Base-by-base conservation (phyloP, 2,329 filamentous ascomycete genomes). In the Fusarium redolens region DNA sequence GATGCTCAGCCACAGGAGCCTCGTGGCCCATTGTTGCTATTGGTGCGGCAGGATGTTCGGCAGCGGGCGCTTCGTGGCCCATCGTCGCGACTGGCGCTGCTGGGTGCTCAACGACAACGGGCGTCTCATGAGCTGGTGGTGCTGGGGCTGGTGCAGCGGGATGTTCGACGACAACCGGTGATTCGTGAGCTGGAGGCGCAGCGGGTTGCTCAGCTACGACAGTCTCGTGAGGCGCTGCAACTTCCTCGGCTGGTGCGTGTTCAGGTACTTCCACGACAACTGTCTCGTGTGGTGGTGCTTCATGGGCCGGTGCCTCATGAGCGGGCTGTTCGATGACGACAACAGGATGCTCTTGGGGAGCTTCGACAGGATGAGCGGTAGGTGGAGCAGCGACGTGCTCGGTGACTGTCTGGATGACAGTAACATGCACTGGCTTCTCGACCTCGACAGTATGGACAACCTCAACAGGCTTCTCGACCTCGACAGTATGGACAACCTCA, bases 401-500 rank as follows among this genome's bases (percentile, higher is more conserved):
- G 0, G 65, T 61, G 0, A 72, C 55, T 1, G 69, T 69, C 5
- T 72, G 54, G 4, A 64, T 45, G 4, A 66, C 64, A 28, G 69
- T 69, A 0, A 71, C 63, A 4, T 72, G 68, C 2, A 64, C 68
- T 2, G 69, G 64, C 57, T 72, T 65, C 40, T 57, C 66, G 0
- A 59, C 48, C 30, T 57, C 55, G 1, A 71, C 67, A 3, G 68
- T 71, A n/a, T 71, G 67, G 2, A 71, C 22, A 17, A 71, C 68
- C 40, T 70, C 25, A 4, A 70, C 66, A 1, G 66, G 66, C 0
- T 62, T 45, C 28, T 69, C 66, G 0, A 59, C 48, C 30, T 57
- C 55, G 1, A 71, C 67, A 3, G 68, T 71, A n/a, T 71, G 67
- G 2, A 71, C 22, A 17, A 71, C 68, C 40, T 70, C 25, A 4